phyloP scores from a whole-genome alignment of 2,329 filamentous ascomycete species.

The Aureobasidium namibiae region DNA sequence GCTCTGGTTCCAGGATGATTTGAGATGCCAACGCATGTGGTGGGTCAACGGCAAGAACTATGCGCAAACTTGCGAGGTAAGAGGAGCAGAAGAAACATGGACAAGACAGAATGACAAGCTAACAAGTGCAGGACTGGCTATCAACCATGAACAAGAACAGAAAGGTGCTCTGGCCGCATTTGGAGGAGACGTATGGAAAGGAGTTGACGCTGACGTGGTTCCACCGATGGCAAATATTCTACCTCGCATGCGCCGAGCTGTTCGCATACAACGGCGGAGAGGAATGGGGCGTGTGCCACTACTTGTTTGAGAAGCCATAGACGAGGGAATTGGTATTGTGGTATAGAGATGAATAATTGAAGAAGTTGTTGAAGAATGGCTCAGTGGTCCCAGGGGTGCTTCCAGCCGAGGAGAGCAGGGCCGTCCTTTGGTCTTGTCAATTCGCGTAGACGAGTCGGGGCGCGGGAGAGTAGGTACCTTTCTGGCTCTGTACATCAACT shows the following conservation, averaged over 20 bases:
- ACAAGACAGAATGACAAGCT: not conserved
- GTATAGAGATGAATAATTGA: slow-evolving; percentile 8
- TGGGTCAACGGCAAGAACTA: slow-evolving; percentile 64
- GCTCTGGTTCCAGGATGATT: slow-evolving; percentile 57
- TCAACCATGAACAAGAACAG: slow-evolving; percentile 51
- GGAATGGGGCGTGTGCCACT: slow-evolving; percentile 60
- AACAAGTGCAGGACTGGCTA: slow-evolving; percentile 48
- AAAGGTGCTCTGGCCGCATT: slow-evolving; percentile 53
- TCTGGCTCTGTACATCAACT: slow-evolving; percentile 85
- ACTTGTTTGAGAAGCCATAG: slow-evolving; percentile 53
- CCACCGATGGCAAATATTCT: slow-evolving; percentile 64
- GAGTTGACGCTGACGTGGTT: slow-evolving; percentile 55
- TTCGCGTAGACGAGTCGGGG: not conserved
- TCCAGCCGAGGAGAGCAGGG: slow-evolving; percentile 82
- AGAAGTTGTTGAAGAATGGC: slow-evolving; percentile 14
- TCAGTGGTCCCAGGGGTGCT: slow-evolving; percentile 95
- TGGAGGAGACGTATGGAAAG: slow-evolving; percentile 58
- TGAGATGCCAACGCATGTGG: slow-evolving; percentile 56
- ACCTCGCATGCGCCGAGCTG: slow-evolving; percentile 62
- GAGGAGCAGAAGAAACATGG: not conserved
- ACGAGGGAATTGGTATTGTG: slow-evolving; percentile 10
- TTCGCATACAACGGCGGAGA: slow-evolving; percentile 59
- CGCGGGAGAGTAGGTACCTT: slow-evolving; percentile 7
- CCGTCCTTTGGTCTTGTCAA: slow-evolving; percentile 68
- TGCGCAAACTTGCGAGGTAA: slow-evolving; percentile 56